Evolutionary conservation across 2,329 filamentous ascomycete genomes (phyloP), one percentile per base, ranked within the genome.

Genomic region (Dactylonectria macrodidyma): DNA sequence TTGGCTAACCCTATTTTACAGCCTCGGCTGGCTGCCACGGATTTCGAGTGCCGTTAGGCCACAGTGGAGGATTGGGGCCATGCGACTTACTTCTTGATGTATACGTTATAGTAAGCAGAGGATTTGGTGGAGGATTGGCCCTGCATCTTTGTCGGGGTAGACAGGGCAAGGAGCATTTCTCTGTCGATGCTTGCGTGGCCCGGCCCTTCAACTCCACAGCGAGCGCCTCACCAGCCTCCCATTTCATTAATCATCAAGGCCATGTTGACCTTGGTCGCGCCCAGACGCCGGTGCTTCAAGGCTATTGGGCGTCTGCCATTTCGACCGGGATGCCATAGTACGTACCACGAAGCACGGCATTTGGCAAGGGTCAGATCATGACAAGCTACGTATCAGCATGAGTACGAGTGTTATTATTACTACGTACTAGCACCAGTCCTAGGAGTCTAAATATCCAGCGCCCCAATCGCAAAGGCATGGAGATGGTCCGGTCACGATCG

Each of bases 401-500:
- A 44, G 46, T 30, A 33, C 16, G 38, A 24, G 50, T 30, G 4
- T 30, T 30, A 30, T 30, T 30, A 30, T 19, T 19, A 19, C 19
- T 19, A 19, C 19, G 19, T 19, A 19, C 19, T 19, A 19, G 19
- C 19, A 19, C 4, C 26, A 30, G 26, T 7, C 4, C 26, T 7
- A 30, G 26, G 7, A 30, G 26, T 30, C 26, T 30, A 30, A 30
- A 30, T 5, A 30, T 30, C 26, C 26, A 30, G 26, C 26, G 59
- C 59, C 66, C 50, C 58, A 57, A 56, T 59, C 68, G 61, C 44
- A 46, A 50, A 33, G 51, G 50, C 30, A n/a, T 52, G 50, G 46
- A n/a, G 30, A 56, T 44, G 58, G 30, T 41, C 62, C 55, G 63
- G 59, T 46, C 61, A 66, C 61, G 60, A 75, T 71, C 68, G 69